Base-by-base conservation (phyloP, 805 yeast species). In the Priceomyces medius region DNA sequence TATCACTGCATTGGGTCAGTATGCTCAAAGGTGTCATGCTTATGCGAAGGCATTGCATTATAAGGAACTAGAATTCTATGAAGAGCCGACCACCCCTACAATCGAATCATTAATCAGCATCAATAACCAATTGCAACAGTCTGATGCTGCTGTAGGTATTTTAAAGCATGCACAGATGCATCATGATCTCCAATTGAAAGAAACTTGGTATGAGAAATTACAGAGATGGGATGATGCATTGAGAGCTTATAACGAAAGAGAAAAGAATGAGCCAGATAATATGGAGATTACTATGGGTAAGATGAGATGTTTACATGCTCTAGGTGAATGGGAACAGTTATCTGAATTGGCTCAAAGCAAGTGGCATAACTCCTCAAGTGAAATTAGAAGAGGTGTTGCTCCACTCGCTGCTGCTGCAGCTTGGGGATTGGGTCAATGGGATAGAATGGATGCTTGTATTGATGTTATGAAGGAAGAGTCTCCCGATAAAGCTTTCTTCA, bases 141-240 rank as follows among this genome's bases (percentile, higher is more conserved):
- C 95, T 0, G 99, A 93, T 65, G 97, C 99, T 0, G 98, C 99
- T 0, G 88, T 91, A 42, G 99, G 99, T 47, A 90, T 93, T 41
- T 73, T 93, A 51, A 91, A 89, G 55, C 95, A 90, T 63, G 97
- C 97, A 1, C 95, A 88, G 59, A 81, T 85, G 46, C 91, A 87
- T 47, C 96, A 91, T 55, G 88, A 85, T 42, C 68, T 93, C 34
- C 97, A 90, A 61, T 74, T 95, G 46, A 91, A 90, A 56, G 99
- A 93, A 63, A 87, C 97, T 0, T 93, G 99, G 99, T 93, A 88
- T 55, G 99, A 93, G 61, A 93, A 91, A 58, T 68, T 93, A 32
- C 97, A 89, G 56, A 73, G 98, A 47, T 93, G 99, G 99, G 98
- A 91, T 51, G 99, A 93, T 64, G 99, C 99, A 0, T 69, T 93